Conservation (phyloP, 805 yeast genomes). For the Pichia thaimueangensis region DNA sequence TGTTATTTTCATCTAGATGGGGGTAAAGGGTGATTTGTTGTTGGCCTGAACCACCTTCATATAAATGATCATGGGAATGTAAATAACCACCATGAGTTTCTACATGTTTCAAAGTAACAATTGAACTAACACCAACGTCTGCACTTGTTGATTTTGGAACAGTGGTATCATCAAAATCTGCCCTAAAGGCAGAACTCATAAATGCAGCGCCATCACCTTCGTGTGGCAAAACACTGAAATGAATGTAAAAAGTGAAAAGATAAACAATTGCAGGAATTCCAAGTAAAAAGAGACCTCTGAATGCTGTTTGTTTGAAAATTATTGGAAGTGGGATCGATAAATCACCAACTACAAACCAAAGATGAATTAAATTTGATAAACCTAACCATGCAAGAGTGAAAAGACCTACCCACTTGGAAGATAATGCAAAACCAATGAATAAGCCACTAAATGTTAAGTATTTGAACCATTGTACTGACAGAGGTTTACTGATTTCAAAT, state of each 20-base stretch:
- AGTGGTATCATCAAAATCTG: conserved; percentile 50
- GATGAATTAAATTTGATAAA: conserved; percentile 46
- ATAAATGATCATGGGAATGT: conserved; percentile 69
- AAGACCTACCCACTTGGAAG: conserved; percentile 81
- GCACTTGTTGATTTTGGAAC: conserved; percentile 56
- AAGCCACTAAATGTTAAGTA: conserved; percentile 58
- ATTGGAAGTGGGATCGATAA: conserved; percentile 41
- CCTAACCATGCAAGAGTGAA: conserved; percentile 81
- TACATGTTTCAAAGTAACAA: conserved; percentile 58
- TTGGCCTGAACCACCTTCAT: conserved; percentile 76
- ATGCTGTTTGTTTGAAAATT: conserved; percentile 40
- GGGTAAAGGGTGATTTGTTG: conserved; percentile 80
- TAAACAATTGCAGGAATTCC: conserved; percentile 56
- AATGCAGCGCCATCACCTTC: conserved; percentile 72
- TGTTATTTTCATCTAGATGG: conserved; percentile 67
- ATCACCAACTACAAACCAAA: conserved; percentile 74
- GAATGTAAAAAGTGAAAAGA: conserved; percentile 53
- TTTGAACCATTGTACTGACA: conserved; percentile 49
- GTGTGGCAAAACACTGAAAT: conserved; percentile 47
- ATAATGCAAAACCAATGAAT: conserved; percentile 65
- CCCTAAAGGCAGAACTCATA: conserved; percentile 66
- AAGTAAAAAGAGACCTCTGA: conserved; percentile 48
- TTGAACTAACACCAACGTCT: conserved; percentile 68
- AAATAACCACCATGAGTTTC: conserved; percentile 74
- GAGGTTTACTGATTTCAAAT: conserved; percentile 61